phyloP scores from a whole-genome alignment of 2,329 filamentous ascomycete genomes.

The Sarocladium brachiariae region DNA sequence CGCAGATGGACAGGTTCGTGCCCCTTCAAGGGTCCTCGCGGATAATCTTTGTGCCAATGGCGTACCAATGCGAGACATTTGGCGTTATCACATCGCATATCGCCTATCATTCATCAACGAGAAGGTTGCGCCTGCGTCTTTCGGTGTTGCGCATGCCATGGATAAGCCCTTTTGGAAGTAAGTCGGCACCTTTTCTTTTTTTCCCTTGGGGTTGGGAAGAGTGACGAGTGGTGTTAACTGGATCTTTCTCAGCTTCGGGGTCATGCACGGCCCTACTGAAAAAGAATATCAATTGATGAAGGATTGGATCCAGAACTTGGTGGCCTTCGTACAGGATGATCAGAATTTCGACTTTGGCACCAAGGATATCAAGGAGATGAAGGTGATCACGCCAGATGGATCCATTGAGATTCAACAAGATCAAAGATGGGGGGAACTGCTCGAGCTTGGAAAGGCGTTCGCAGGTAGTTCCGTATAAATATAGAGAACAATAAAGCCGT shows the following conservation, averaged over 20 bases:
- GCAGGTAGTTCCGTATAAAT: not conserved
- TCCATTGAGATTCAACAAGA: conserved; percentile 28
- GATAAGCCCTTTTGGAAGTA: conserved; percentile 37
- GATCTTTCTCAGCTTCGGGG: conserved; percentile 23
- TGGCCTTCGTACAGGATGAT: conserved; percentile 29
- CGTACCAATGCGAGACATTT: conserved; percentile 26
- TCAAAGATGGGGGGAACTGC: conserved; percentile 26
- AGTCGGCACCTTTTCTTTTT: conserved; percentile 12
- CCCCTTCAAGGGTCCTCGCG: conserved; percentile 26
- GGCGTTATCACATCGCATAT: conserved; percentile 36
- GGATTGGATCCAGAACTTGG: conserved; percentile 29
- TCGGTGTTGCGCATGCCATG: conserved; percentile 32
- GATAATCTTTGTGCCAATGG: conserved; percentile 25
- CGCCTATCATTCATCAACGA: conserved; percentile 34
- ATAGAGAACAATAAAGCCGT: not conserved
- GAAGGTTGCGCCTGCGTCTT: conserved; percentile 26
- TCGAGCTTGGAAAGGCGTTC: conserved; percentile 21
- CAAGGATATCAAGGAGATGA: conserved; percentile 25
- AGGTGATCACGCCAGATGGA: conserved; percentile 25
- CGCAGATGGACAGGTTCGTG: conserved; percentile 32
- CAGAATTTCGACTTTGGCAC: conserved; percentile 26
- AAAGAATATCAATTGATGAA: conserved; percentile 28
- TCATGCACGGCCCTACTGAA: conserved; percentile 29
- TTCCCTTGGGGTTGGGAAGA: not conserved
- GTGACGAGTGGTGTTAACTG: not conserved